A percentile compares a stretch with the other conserved stretches of the same genome.
Conservation (phyloP, 352 stramenopile species). For the Labyrinthula sp. region DNA sequence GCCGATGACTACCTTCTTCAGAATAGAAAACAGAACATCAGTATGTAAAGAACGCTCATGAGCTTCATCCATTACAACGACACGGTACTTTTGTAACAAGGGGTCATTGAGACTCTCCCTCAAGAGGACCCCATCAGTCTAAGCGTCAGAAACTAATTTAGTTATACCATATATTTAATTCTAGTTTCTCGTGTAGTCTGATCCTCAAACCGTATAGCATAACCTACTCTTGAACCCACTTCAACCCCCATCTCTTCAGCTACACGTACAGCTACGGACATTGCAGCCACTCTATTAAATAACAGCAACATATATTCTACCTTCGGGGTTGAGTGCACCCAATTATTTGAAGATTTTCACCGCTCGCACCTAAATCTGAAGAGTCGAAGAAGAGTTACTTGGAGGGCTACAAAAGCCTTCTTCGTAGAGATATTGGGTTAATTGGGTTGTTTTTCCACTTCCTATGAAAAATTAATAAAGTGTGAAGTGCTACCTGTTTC, state of each 20-base stretch:
- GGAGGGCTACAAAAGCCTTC: slow-evolving; percentile 51
- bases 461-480: too few relatives aligned
- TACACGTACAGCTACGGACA: slow-evolving; percentile 93
- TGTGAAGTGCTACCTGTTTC: too few relatives aligned
- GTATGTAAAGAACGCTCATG: slow-evolving; percentile 78
- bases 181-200: slow-evolving; percentile 72
- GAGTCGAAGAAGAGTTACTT: too few relatives aligned
- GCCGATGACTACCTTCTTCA: slow-evolving; percentile 61
- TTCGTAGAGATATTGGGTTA: slow-evolving; percentile 55
- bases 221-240: slow-evolving; percentile 63
- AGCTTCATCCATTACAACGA: slow-evolving; percentile 76
- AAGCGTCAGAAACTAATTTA: too few relatives aligned
- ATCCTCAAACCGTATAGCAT: slow-evolving; percentile 81
- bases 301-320: too few relatives aligned
- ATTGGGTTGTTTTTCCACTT: slow-evolving; percentile 89
- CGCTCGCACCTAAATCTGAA: too few relatives aligned
- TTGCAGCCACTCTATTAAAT: slow-evolving; percentile 91
- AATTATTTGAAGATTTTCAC: slow-evolving; percentile 54
- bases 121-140: slow-evolving; percentile 62
- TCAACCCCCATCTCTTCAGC: slow-evolving; percentile 83
- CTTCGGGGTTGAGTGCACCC: slow-evolving; percentile 89
- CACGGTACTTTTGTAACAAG: slow-evolving; percentile 58
- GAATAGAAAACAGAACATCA: slow-evolving; percentile 72
- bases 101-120: slow-evolving; percentile 71
- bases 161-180: slow-evolving; percentile 96